A percentile compares a stretch with the other conserved stretches of the same genome.
Conservation (phyloP, 2,329 filamentous ascomycete species). For the Colletotrichum siamense region DNA sequence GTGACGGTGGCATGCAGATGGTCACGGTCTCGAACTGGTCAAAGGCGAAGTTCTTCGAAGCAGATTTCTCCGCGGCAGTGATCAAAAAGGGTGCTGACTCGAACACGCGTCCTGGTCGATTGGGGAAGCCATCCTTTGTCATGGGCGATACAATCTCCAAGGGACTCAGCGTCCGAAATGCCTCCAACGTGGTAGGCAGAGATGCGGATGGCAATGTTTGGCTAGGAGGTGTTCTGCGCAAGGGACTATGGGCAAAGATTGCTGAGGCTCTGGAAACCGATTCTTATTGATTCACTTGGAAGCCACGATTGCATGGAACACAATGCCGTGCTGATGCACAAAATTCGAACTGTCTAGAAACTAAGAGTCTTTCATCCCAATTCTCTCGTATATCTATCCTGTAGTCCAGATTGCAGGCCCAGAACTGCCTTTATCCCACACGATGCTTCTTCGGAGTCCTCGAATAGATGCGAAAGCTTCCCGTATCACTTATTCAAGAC, state of each 20-base stretch:
- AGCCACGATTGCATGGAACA: neutral
- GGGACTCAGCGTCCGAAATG: neutral
- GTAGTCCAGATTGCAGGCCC: neutral
- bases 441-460: neutral
- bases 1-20: constrained; percentile 33
- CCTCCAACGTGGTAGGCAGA: constrained; percentile 2
- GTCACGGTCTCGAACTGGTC: constrained; percentile 42
- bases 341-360: neutral
- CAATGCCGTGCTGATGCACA: neutral
- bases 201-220: neutral
- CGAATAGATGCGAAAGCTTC: neutral
- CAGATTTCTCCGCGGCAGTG: constrained; percentile 39
- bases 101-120: neutral
- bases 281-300: neutral
- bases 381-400: neutral
- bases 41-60: constrained; percentile 35
- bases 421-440: neutral
- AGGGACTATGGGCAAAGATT: neutral
- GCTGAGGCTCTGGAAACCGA: neutral
- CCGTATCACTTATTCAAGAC: neutral
- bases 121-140: neutral
- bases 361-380: neutral
- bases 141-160: neutral
- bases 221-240: neutral
- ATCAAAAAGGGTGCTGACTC: neutral